phyloP scores from a whole-genome alignment of 305 asterid genomes.

The Fraxinus latifolia region DNA sequence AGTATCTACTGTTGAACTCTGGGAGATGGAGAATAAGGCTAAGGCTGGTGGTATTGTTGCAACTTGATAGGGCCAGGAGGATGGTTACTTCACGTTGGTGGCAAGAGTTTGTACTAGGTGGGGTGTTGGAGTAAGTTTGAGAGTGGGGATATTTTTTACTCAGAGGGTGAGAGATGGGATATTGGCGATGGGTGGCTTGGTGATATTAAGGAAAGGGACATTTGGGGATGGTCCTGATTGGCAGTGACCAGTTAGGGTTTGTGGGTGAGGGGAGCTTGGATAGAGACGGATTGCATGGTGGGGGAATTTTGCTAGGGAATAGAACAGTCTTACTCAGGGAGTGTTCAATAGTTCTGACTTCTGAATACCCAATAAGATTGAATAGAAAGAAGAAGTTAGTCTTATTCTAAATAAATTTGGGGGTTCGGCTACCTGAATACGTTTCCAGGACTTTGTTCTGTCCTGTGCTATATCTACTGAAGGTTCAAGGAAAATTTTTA shows the following conservation, averaged over 20 bases:
- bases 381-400: neutral
- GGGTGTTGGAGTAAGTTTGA: neutral
- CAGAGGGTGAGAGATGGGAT: neutral
- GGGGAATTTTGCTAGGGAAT: neutral
- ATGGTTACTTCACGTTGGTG: neutral
- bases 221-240: neutral
- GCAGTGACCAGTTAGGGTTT: neutral
- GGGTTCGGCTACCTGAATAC: neutral
- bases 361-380: neutral
- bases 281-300: neutral
- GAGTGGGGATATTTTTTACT: neutral
- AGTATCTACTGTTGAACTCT: neutral
- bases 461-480: neutral
- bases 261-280: neutral
- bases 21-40: neutral
- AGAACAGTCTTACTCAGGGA: neutral
- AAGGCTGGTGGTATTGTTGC: neutral
- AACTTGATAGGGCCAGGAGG: neutral
- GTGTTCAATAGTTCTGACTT: neutral
- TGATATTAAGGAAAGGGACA: neutral
- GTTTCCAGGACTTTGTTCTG: neutral
- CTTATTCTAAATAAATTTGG: neutral
- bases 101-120: neutral
- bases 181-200: neutral
- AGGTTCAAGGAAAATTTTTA: neutral